Percentiles rank a stretch among this genome's conserved stretches.
phyloP scores from a whole-genome alignment of 495 filamentous ascomycete genomes.

The Penicillium samsonianum region DNA sequence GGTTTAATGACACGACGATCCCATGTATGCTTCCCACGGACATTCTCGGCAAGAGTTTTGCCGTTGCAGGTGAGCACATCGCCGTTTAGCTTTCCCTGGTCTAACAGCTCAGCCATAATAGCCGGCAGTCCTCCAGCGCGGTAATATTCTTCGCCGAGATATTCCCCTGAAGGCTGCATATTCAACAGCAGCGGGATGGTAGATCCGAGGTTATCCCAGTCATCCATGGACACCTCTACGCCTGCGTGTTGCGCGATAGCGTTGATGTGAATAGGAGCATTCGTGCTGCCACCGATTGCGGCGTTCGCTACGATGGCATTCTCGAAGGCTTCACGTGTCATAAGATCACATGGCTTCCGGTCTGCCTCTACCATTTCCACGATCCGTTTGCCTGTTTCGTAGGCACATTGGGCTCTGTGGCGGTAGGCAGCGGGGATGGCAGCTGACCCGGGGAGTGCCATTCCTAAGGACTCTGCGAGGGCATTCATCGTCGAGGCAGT shows the following conservation, averaged over 20 bases:
- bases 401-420: constrained; percentile 54
- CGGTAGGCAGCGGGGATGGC: constrained; percentile 57
- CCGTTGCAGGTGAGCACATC: constrained; percentile 49
- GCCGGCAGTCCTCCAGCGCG: constrained; percentile 56
- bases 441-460: constrained; percentile 57
- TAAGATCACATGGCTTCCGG: constrained; percentile 56
- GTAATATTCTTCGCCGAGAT: constrained; percentile 55
- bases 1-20: constrained; percentile 46
- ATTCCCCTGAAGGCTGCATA: constrained; percentile 56
- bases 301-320: constrained; percentile 56
- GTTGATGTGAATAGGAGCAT: constrained; percentile 57
- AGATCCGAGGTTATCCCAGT: constrained; percentile 55
- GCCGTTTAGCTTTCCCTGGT: constrained; percentile 44
- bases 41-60: constrained; percentile 42
- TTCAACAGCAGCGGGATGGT: constrained; percentile 53
- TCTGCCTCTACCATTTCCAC: constrained; percentile 57
- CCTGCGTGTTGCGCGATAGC: constrained; percentile 57
- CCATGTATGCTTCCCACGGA: constrained; percentile 46
- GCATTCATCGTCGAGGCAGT: constrained; percentile 62
- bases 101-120: constrained; percentile 54
- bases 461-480: constrained; percentile 55
- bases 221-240: constrained; percentile 51
- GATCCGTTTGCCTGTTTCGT: constrained; percentile 53
- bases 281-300: constrained; percentile 57
- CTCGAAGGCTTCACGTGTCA: constrained; percentile 57